Conservation (phyloP, 108 stramenopile species). For the Asterionellopsis glacialis region DNA sequence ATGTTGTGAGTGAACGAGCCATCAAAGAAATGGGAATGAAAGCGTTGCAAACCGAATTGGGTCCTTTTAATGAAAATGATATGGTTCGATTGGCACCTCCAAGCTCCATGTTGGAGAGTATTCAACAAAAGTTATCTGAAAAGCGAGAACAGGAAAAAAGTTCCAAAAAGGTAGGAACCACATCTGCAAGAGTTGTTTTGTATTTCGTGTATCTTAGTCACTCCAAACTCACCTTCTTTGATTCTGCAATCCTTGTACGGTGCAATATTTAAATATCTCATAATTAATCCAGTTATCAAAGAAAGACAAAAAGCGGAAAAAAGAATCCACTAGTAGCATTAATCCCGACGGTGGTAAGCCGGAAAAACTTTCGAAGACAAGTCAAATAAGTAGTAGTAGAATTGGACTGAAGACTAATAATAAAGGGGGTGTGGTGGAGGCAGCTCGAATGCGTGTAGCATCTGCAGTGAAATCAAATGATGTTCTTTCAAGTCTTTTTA, state of each 20-base stretch:
- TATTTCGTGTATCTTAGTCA: neutral
- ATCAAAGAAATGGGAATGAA: constrained; percentile 57
- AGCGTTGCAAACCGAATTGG: constrained; percentile 60
- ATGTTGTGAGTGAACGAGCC: constrained; percentile 67
- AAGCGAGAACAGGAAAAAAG: constrained; percentile 27
- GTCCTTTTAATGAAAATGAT: constrained; percentile 51
- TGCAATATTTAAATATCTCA: constrained; percentile 16
- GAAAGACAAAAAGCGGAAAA: constrained; percentile 7
- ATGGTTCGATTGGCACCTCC: constrained; percentile 68
- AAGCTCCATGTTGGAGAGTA: constrained; percentile 29
- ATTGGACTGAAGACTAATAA: neutral
- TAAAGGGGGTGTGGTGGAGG: constrained; percentile 9
- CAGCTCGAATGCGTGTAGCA: constrained; percentile 27
- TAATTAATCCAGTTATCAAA: constrained; percentile 15
- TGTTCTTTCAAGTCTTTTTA: constrained; percentile 43
- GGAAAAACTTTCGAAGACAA: neutral
- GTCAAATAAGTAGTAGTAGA: constrained; percentile 3
- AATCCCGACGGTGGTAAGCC: too few relatives aligned
- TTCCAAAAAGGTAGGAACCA: constrained; percentile 7
- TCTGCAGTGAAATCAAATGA: constrained; percentile 30
- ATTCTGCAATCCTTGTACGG: constrained; percentile 3
- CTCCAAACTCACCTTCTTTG: neutral
- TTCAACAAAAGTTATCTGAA: constrained; percentile 28
- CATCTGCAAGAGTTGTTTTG: too few relatives aligned
- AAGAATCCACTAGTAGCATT: neutral